Base-by-base conservation (phyloP, 495 filamentous ascomycete species). In the Xylaria telfairii region DNA sequence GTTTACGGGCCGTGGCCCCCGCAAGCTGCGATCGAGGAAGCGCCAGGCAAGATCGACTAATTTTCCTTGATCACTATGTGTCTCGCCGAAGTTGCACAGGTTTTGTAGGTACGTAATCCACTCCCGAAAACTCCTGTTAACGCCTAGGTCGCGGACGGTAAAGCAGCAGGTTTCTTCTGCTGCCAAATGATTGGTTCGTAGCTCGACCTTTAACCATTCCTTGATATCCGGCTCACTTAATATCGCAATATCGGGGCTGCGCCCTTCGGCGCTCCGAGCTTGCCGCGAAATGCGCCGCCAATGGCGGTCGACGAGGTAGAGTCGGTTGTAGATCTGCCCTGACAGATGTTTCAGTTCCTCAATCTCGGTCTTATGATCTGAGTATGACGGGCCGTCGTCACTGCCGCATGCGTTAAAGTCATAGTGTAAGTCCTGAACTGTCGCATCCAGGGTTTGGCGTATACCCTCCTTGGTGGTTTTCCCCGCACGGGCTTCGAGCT, bases 391-490 rank as follows among this genome's bases (percentile, higher is more conserved):
- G 2, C 32, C 66, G 0, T 26, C 39, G 17, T 24, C 53, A 17
- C 59, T 26, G 1, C 42, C 51, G 6, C 44, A 21, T 34, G 65
- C 60, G n/a, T 32, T 41, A 5, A 42, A 19, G 57, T 71, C 51
- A 15, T 63, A 63, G 21, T 65, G 64, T 19, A 32, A 42, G n/a
- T 72, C 71, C 0, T 34, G 39, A 7, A 74, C 71, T 8, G 76
- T 78, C 2, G 74, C 74, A 39, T 78, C 76, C 5, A 78, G 72
- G 7, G 76, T 78, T 7, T 70, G 67, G 34, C 71, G 71, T 9
- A 78, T 75, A 0, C 72, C 71, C 41, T 78, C 74, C 19, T 78
- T 78, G 19, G 74, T 71, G 9, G 74, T 46, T 24, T 76, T 76
- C 8, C 74, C 76, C 10, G 76, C 67, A 6, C 76, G 74, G 19